phyloP scores from a whole-genome alignment of 139 green algal species.

The Picochlorum sp. region DNA sequence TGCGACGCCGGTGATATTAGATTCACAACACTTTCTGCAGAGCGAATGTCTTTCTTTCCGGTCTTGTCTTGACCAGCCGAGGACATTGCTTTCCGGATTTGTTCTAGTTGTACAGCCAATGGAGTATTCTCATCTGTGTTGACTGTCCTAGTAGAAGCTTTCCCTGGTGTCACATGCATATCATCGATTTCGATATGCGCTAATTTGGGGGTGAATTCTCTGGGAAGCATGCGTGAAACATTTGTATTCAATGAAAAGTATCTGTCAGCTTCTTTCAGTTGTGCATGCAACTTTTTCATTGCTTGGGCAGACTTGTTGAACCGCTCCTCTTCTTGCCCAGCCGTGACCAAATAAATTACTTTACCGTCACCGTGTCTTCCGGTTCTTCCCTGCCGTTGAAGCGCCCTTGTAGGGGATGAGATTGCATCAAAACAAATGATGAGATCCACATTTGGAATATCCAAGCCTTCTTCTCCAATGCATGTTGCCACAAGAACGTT shows the following conservation, averaged over 20 bases:
- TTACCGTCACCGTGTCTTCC: slow-evolving; percentile 70
- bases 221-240: slow-evolving; percentile 46
- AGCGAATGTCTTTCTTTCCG: no score
- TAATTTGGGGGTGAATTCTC: slow-evolving; percentile 17
- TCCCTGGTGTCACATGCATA: slow-evolving; percentile 7
- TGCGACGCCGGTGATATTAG: no score
- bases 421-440: slow-evolving; percentile 85
- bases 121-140: no score
- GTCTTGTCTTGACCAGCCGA: no score
- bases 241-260: slow-evolving; percentile 25
- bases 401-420: slow-evolving; percentile 62
- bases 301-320: slow-evolving; percentile 43
- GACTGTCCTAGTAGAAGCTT: slow-evolving; percentile 1
- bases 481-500: slow-evolving; percentile 86
- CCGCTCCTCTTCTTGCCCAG: slow-evolving; percentile 53
- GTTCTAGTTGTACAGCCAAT: background rate
- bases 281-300: slow-evolving; percentile 23
- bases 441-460: slow-evolving; percentile 92
- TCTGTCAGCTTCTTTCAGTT: slow-evolving; percentile 23
- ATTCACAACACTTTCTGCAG: no score
- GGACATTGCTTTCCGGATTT: slow-evolving; percentile 9
- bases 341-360: slow-evolving; percentile 74
- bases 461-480: slow-evolving; percentile 94
- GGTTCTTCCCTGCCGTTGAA: slow-evolving; percentile 90
- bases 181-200: slow-evolving; percentile 1